phyloP scores from a whole-genome alignment of 2,329 filamentous ascomycete species.

The Colletotrichum coccodes region DNA sequence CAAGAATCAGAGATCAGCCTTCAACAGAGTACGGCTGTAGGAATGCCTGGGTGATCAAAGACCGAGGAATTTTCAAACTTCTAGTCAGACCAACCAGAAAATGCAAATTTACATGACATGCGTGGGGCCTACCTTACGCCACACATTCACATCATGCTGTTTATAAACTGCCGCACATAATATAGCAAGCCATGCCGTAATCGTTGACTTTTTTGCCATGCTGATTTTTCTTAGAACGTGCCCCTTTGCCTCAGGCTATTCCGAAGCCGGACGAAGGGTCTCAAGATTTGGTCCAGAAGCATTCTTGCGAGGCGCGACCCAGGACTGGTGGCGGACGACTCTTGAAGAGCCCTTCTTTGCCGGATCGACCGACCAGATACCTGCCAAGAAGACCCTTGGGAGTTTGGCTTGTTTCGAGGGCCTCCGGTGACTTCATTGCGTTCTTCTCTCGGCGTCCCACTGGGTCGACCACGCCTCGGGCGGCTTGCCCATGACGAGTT shows the following conservation, averaged over 20 bases:
- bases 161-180: neutral
- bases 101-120: conserved; percentile 10
- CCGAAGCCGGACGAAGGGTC: conserved; percentile 16
- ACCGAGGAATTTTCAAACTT: conserved; percentile 13
- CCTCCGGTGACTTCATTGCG: neutral
- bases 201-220: conserved; percentile 4
- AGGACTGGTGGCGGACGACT: conserved; percentile 1
- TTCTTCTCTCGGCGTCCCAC: neutral
- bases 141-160: neutral
- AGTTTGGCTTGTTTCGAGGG: neutral
- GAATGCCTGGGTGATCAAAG: conserved; percentile 1
- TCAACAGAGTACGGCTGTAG: conserved; percentile 32
- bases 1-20: conserved; percentile 30
- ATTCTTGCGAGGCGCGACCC: neutral
- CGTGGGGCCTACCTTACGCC: conserved; percentile 16
- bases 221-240: conserved; percentile 11
- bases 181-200: conserved; percentile 24
- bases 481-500: conserved; percentile 18
- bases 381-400: neutral
- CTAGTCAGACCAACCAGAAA: conserved; percentile 24
- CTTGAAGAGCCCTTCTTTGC: conserved; percentile 6
- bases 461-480: neutral
- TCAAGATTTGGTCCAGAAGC: conserved; percentile 18
- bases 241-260: neutral
- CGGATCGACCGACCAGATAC: neutral